Conservation (phyloP, 176 grass and related monocot species). For the Eleusine indica region DNA sequence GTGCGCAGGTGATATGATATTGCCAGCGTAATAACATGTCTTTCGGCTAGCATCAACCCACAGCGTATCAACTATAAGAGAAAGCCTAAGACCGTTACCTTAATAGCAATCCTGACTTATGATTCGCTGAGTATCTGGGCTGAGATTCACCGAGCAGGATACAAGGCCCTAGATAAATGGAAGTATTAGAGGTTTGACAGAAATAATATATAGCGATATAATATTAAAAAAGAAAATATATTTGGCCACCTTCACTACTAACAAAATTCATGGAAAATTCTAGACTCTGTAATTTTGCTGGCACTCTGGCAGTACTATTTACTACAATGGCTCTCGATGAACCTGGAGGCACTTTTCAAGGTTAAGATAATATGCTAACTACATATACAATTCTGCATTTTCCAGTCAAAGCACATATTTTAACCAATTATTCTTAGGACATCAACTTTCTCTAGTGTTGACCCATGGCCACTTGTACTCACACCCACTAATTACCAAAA, state of each 20-base stretch:
- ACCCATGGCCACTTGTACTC: neutral
- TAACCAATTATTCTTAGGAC: neutral
- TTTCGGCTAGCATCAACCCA: neutral
- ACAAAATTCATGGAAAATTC: neutral
- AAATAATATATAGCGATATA: neutral
- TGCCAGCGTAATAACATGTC: neutral
- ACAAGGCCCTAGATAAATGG: constrained; percentile 44
- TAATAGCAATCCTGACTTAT: constrained; percentile 58
- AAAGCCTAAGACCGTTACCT: constrained; percentile 19
- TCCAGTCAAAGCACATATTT: neutral
- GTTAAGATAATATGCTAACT: neutral
- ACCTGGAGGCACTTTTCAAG: constrained; percentile 7
- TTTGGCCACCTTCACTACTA: neutral
- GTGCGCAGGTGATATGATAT: neutral
- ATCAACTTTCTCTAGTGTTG: neutral
- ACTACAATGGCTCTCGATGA: neutral
- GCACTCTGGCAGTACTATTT: neutral
- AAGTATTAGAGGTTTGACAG: constrained; percentile 5
- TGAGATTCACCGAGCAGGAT: constrained; percentile 53
- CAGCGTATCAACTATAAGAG: neutral
- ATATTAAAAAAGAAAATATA: neutral
- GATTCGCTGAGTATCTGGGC: constrained; percentile 46
- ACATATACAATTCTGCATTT: neutral
- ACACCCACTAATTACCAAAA: neutral
- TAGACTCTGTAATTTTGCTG: neutral